Base-by-base conservation (phyloP, 352 stramenopile species). In the Globisporangium yorkense region DNA sequence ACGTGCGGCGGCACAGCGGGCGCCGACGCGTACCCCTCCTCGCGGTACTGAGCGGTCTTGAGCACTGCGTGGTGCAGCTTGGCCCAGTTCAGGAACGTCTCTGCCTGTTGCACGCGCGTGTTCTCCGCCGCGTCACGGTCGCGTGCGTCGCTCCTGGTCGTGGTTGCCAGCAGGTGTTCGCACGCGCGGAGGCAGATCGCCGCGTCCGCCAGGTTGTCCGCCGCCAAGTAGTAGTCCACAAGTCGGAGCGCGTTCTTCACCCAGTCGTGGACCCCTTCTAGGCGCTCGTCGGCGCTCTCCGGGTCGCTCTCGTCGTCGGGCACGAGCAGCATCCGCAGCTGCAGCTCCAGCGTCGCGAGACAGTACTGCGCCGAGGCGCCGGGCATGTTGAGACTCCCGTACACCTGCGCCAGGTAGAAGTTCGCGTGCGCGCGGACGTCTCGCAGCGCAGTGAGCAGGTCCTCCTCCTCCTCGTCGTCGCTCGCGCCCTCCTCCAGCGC, bases 331-430 rank as follows among this genome's bases (percentile, higher is more conserved):
- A 27, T 56, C 40, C 40, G 63, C 48, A 92, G 47, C 48, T 92
- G 81, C 29, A 84, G 56, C 57, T 87, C 75, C 1, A 92, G 63
- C n/a, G 81, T 92, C 16, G 68, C 66, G 21, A 85, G 60, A 49
- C 81, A 92, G 54, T 77, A 86, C 60, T 56, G 64, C 9, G 81
- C 79, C 16, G 81, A 89, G 29, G 75, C 68, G 21, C 82, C 72
- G 1, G 75, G 62, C 39, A 71, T 55, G 8, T 77, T 59, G 18
- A 92, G 69, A 10, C 63, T 67, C 16, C 73, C 74, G 48, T 85
- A 92, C 33, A 88, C 68, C 47, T 92, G 81, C 7, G 81, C 81
- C 46, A 92, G 55, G 59, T 88, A 92, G 53, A 92, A 89, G 37
- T 86, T 69, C 41, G 77, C 62, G 54, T 87, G 75, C 5, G 74